These are phyloP conservation scores for Wickerhamomyces bisporus DNA, from an alignment of 805 yeast genomes.

Conservation along the genomic window DNA sequence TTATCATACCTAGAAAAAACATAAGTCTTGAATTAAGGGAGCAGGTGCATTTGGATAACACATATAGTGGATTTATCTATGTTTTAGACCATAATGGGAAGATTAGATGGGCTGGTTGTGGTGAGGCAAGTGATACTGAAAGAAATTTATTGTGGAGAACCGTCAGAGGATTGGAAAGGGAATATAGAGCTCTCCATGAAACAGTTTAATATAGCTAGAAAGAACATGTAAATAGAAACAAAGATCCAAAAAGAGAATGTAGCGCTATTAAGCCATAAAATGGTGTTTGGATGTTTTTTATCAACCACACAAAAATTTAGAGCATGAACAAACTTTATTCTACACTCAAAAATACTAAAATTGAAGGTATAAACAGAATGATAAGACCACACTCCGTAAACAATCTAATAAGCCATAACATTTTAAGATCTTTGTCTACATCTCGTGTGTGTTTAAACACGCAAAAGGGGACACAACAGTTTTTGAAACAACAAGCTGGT, in stretches of 20 bases:
- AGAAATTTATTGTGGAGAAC: constrained; percentile 57
- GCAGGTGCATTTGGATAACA: constrained; percentile 60
- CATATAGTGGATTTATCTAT: constrained; percentile 78
- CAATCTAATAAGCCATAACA: too few species aligned
- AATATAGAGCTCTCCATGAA: constrained; percentile 23
- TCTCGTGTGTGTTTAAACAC: too few species aligned
- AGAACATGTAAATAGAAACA: background rate
- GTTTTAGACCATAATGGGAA: constrained; percentile 68
- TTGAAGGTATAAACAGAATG: too few species aligned
- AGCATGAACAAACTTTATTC: too few species aligned
- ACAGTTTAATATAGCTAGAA: too few species aligned
- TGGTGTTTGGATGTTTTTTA: background rate
- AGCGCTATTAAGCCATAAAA: too few species aligned
- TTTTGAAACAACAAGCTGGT: background rate
- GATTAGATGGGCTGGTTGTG: constrained; percentile 91
- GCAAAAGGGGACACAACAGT: background rate
- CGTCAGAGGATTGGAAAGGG: constrained; percentile 54
- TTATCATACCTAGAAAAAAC: constrained; percentile 57
- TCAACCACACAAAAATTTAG: too few species aligned
- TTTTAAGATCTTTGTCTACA: too few species aligned
- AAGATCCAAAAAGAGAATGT: too few species aligned
- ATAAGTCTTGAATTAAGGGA: constrained; percentile 54
- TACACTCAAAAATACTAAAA: too few species aligned
- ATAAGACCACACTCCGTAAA: too few species aligned
- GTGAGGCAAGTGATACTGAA: constrained; percentile 70